Evolutionary conservation across 257 asterid genomes (phyloP), one percentile per base, ranked within the genome.

Genomic region (Solanum commersonii): DNA sequence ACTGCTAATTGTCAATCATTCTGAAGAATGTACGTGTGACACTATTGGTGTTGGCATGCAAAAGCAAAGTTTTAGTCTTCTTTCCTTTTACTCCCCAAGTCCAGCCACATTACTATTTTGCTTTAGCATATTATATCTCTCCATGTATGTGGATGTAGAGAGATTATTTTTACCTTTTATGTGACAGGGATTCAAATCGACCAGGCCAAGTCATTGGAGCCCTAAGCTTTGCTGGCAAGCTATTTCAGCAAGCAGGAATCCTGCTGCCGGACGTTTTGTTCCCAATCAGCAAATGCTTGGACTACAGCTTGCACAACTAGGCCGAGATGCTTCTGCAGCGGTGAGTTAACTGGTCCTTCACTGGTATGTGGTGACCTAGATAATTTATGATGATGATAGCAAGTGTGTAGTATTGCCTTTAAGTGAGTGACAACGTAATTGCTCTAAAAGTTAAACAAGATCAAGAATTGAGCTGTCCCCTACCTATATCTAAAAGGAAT

Each of bases 311-410:
- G 99, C 99, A 5, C 99, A 94, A 89, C 95, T 97, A 68, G 90
- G 99, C 67, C 98, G 98, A 72, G 99, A 97, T 94, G 99, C 99
- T 83, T 97, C 99, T 93, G 99, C 99, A 94, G 99, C 98, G 56
- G 99, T 97, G 88, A 56, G 98, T 94, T 82, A 29, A 82, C 44
- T 46, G 13, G 31, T 82, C 70, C 44, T 31, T 82, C 22, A 49
- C 70, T 49, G 86, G 22, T 67, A 82, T 27, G 71, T 20, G 38
- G 27, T 81, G 38, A 18, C 6, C 40, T 46, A 1, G 68, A 81
- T 81, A 18, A 18, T 44, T 25, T 46, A 46, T 81, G 40, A 81
- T 81, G 68, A 15, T 81, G 35, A 81, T 10, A 29, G 42, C 42
- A 81, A 81, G 42, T 46, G 42, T 29, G n/a, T 29, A 49, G 56